These are phyloP conservation scores for Cinnamomum chago DNA, from an alignment of 164 flowering plant genomes.

Conservation along the genomic window DNA sequence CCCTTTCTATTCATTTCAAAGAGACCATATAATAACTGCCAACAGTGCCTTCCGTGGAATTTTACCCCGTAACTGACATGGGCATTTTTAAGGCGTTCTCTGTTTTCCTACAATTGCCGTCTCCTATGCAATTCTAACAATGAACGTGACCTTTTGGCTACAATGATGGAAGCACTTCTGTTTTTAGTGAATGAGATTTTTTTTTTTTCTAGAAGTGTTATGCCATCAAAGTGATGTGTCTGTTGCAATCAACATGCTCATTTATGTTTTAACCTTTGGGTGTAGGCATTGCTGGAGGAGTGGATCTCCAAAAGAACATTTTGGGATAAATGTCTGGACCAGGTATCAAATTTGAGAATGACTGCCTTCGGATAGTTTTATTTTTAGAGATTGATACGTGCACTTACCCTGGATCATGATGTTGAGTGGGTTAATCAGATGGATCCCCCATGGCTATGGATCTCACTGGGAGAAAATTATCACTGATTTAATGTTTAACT, in stretches of 20 bases:
- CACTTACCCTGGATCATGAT: background rate
- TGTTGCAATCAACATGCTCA: background rate
- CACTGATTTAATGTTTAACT: background rate
- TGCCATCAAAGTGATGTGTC: background rate
- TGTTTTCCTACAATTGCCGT: too few species aligned
- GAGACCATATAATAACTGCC: too few species aligned
- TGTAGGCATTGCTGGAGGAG: constrained; percentile 95
- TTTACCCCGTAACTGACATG: too few species aligned
- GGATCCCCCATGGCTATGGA: background rate
- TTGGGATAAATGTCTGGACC: constrained; percentile 48
- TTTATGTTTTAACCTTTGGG: background rate
- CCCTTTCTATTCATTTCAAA: too few species aligned
- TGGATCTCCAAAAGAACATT: constrained; percentile 76
- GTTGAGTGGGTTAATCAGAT: background rate
- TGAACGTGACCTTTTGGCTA: too few species aligned
- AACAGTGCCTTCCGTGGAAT: too few species aligned
- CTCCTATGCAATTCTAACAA: background rate
- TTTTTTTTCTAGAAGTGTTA: background rate
- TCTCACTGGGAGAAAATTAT: background rate
- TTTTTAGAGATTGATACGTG: background rate
- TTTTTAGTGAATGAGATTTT: background rate
- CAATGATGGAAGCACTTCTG: background rate
- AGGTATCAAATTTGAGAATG: constrained; percentile 39
- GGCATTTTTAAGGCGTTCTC: too few species aligned
- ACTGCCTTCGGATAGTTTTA: background rate